A percentile compares a stretch with the other conserved stretches of the same genome.
phyloP scores from a whole-genome alignment of 371 early-diverging fungal genomes.

The Fennellomyces sp. region DNA sequence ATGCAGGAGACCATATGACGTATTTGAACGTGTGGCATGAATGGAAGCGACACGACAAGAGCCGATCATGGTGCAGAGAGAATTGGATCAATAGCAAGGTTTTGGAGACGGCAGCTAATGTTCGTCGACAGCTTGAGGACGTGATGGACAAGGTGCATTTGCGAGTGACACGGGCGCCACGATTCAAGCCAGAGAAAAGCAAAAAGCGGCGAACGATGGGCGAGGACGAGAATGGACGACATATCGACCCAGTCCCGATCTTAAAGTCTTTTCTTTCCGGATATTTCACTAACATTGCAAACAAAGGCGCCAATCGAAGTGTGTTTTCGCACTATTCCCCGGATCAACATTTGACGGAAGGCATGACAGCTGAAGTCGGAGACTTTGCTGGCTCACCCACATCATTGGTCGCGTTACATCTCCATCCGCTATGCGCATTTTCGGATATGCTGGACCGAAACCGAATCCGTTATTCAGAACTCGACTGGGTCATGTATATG shows the following conservation, averaged over 20 bases:
- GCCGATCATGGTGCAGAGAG: conserved; percentile 82
- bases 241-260: conserved; percentile 56
- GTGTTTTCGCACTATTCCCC: conserved; percentile 79
- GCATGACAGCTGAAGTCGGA: conserved; percentile 15
- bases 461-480: conserved; percentile 37
- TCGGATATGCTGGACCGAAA: conserved; percentile 49
- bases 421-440: conserved; percentile 68
- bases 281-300: conserved; percentile 78
- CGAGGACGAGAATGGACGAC: conserved; percentile 19
- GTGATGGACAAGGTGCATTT: conserved; percentile 85
- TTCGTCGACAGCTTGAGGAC: conserved; percentile 88
- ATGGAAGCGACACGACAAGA: conserved; percentile 77
- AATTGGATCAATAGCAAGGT: conserved; percentile 88
- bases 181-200: conserved; percentile 16
- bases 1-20: conserved; percentile 91
- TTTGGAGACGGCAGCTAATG: conserved; percentile 82
- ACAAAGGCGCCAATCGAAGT: conserved; percentile 65
- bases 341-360: conserved; percentile 36
- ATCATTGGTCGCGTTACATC: conserved; percentile 64
- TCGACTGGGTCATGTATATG: conserved; percentile 85
- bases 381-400: conserved; percentile 20
- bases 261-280: conserved; percentile 73
- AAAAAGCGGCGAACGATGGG: conserved; percentile 19
- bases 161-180: conserved; percentile 43
- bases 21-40: conserved; percentile 86